Conservation (phyloP, 148 eudicot species). For the Fagopyrum homotropicum region DNA sequence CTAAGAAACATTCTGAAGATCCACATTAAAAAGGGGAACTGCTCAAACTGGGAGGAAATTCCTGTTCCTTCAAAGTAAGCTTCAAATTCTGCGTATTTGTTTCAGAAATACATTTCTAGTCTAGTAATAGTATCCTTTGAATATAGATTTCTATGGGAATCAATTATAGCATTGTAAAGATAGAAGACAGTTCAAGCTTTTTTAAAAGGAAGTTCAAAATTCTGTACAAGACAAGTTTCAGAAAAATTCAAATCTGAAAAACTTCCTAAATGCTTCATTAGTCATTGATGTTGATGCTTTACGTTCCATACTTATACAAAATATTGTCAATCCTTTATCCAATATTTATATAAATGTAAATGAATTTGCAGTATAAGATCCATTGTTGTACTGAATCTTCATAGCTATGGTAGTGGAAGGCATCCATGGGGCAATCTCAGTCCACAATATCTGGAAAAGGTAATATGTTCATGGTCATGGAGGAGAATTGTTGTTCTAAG, state of each 20-base stretch:
- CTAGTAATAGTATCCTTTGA: background rate
- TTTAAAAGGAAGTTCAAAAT: background rate
- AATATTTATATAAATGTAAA: background rate
- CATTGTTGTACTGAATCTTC: conserved; percentile 81
- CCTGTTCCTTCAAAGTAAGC: conserved; percentile 71
- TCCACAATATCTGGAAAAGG: conserved; percentile 87
- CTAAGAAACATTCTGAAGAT: conserved; percentile 72
- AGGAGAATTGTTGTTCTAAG: no score
- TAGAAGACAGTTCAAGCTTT: background rate
- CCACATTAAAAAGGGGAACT: conserved; percentile 47
- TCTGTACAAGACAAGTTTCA: background rate
- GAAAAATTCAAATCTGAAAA: background rate
- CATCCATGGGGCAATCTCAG: conserved; percentile 93
- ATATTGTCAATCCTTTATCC: background rate
- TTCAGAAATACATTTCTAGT: background rate
- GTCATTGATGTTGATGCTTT: background rate
- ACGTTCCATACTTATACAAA: background rate
- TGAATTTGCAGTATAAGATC: conserved; percentile 69
- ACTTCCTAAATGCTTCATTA: background rate
- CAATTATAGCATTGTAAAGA: background rate
- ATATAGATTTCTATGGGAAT: background rate
- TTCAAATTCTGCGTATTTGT: conserved; percentile 16
- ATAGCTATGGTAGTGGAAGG: conserved; percentile 93
- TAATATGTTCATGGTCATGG: conserved; percentile 15
- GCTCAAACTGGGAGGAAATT: conserved; percentile 76